Base-by-base conservation (phyloP, 257 asterid species). In the Jacaranda mimosifolia region DNA sequence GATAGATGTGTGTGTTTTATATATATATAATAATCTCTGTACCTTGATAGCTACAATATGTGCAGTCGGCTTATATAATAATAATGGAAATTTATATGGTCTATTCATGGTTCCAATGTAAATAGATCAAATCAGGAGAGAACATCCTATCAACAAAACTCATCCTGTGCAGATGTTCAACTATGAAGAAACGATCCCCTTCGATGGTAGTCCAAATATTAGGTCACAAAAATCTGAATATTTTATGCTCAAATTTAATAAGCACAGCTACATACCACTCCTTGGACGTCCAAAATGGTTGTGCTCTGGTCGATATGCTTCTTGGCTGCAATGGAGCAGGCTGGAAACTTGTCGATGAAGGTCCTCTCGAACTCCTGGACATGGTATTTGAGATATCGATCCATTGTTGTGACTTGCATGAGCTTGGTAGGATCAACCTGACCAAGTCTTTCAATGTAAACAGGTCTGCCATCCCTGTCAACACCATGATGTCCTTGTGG, bases 401-500 rank as follows among this genome's bases (percentile, higher is more conserved):
- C 99, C 89, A 96, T 63, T 0, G 98, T 80, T 0, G 98, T 96
- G 72, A 83, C 99, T 85, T 91, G 94, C 91, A 96, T 13, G 79
- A 96, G 96, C 85, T 96, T 96, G 35, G 83, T 85, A 6, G 99
- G 79, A 76, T 96, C 99, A 14, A 96, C 98, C 78, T 80, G 85
- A 18, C 98, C 99, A 1, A 96, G 86, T 71, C 91, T 87, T 83
- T 93, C 99, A 3, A 93, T 86, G 72, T 96, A 96, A 51, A 96
- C 87, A 0, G 99, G 99, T 60, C 98, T 86, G 1, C 98, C 99
- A 0, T 88, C 95, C 82, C 91, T 96, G 89, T 96, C 98, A 13
- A 90, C 91, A 9, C 98, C 97, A 32, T 93, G 99, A 82, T 93
- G 94, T 63, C 97, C 99, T 82, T 96, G 99, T 32, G 98, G 98